Base-by-base conservation (phyloP, 768 basidiomycete genomes). In the Cytidiella melzeri region DNA sequence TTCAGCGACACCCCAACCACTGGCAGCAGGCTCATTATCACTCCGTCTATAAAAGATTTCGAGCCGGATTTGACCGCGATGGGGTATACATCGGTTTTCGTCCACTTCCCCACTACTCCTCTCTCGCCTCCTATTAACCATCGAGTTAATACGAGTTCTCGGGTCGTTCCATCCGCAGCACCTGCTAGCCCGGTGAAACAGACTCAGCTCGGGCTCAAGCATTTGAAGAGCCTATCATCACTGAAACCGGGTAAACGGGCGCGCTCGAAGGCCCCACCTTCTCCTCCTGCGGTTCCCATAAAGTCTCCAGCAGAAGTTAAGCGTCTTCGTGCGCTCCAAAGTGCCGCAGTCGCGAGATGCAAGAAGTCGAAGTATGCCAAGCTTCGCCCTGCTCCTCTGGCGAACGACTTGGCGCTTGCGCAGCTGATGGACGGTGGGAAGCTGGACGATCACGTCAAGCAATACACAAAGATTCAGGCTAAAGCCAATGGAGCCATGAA, bases 401-500 rank as follows among this genome's bases (percentile, higher is more conserved):
- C 77, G 3, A 79, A 78, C 47, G 84, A 87, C 53, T 73, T 87
- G 46, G 81, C 79, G 0, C 66, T 87, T 48, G 78, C 83, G 76
- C 86, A 87, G 64, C 78, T 86, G 51, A 61, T 70, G 10, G 82
- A 81, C 37, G 86, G 86, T 19, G 86, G 86, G 0, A 73, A 61
- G 42, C 68, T 79, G 48, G 77, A 84, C 41, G 63, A 69, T 6
- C 75, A 84, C 45, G 70, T 76, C 40, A 71, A 73, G 51, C 75
- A 77, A 10, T 61, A 76, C 27, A 77, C 83, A 73, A 70, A 76
- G 41, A 65, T 69, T 4, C 79, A 80, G 43, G 82, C 81, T 15
- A 75, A 71, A 57, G 70, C 71, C 5, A 57, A 37, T 9, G 63
- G 63, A 19, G 63, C 61, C 1, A 39, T 41, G 25, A 57, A 55